Base-by-base conservation (phyloP, 176 grass and related monocot genomes). In the Neostapfia colusana region DNA sequence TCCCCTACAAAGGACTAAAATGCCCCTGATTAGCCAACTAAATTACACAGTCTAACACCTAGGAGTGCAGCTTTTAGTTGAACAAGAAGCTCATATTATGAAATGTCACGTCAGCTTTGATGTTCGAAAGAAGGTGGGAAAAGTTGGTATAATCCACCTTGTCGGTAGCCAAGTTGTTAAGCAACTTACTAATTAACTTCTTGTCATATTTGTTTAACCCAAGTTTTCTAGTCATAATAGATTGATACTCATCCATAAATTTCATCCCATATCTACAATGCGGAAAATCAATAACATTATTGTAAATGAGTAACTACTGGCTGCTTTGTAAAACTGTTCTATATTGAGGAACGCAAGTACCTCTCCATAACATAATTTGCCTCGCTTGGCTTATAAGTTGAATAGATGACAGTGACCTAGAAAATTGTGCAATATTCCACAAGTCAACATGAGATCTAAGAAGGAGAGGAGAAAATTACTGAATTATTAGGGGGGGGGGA, bases 141-240 rank as follows among this genome's bases (percentile, higher is more conserved):
- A 97, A 97, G 48, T 93, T 97, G 53, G 94, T 97, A 53, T 93
- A 97, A 67, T 97, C 94, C 34, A 97, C 94, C 86, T 97, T 97
- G 69, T 97, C 94, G 58, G 91, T 72, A 21, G 90, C 90, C 79
- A 93, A 55, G 78, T 97, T 93, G 43, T 81, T 93, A 21, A 97
- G 85, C 27, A 97, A 84, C 55, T 81, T 90, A 55, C 88, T 89
- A 46, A 97, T 93, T 35, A 93, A 75, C 81, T 97, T 88, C 69
- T 93, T 97, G 61, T 91, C 93, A 56, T 97, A 97, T 64, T 97
- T 93, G 17, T 81, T 40, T 67, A 97, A 42, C 54, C 94, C 94
- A 24, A 97, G 78, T 67, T 97, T 97, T 70, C 48, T 86, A 45
- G 94, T 91, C 94, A 97, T 97, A 85, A 93, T 89, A 73, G 86